Base-by-base conservation (phyloP, 192 early-diverging fungal genomes). In the Coemansia asiatica region DNA sequence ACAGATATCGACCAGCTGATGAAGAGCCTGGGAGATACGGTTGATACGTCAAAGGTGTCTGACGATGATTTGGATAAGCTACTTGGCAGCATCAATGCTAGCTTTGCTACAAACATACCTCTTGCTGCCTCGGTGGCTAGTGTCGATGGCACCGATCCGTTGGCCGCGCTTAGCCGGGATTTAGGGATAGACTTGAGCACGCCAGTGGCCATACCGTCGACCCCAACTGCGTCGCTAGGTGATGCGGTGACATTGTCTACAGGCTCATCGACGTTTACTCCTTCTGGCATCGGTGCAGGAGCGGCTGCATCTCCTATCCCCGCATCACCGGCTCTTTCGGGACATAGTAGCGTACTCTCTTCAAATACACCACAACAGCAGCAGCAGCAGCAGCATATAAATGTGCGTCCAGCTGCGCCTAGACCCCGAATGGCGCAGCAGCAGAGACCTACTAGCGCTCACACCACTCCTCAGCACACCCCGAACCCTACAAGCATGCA, bases 1-100 rank as follows among this genome's bases (percentile, higher is more conserved):
- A 25, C 73, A 1, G 79, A 81, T 31, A 60, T 81, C 46, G 79
- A 81, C 40, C 66, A 75, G 67, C 66, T 81, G 19, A 75, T 81
- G 72, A 68, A 64, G 22, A 75, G 73, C 21, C 67, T 81, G 23
- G 63, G 73, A 19, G 67, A 64, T 44, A 55, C 69, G 31, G 69
- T 63, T 10, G 79, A 81, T 33, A 55, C 67, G 4, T 50, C 79
- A 10, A 71, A 72, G n/a, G 73, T 81, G 12, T 71, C 79, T 3
- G 69, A 71, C 36, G 78, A 72, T 16, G 78, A 81, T 15, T 63
- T 81, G 26, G 63, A 75, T 63, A 75, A 81, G 57, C 63, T 81
- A 16, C 60, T 81, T 25, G 78, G 73, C 10, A 81, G 78, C 56
- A 75, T 81, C 22, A 71, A 53, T 40, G 73, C 49, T 1, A 55